phyloP scores from a whole-genome alignment of 78 protist species.

The Dictyostelium citrinum region DNA sequence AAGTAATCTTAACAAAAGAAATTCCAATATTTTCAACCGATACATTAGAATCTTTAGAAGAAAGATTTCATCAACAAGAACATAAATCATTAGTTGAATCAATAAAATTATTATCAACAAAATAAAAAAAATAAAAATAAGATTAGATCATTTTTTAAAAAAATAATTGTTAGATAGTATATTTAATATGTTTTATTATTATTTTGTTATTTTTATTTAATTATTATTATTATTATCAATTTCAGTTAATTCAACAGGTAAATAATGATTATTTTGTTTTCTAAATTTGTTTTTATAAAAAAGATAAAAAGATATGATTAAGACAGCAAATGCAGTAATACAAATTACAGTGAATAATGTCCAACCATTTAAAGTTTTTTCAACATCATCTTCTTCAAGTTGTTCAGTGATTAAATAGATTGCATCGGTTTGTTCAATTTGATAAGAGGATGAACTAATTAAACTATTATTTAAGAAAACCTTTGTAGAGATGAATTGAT shows the following conservation, averaged over 20 bases:
- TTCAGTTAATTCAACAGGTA: neutral
- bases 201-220: neutral
- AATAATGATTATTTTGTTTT: neutral
- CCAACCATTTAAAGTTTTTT: neutral
- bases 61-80: conserved; percentile 81
- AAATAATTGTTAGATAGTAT: too few species aligned
- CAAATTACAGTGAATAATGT: neutral
- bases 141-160: too few species aligned
- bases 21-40: conserved; percentile 76
- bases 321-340: neutral
- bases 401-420: neutral
- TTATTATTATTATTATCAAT: neutral
- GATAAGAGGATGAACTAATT: neutral
- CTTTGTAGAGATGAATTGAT: neutral
- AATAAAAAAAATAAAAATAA: neutral
- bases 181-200: neutral
- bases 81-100: conserved; percentile 78
- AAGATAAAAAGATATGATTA: neutral
- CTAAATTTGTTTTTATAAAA: neutral
- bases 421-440: neutral
- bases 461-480: neutral
- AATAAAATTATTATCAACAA: conserved; percentile 36
- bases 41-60: conserved; percentile 72
- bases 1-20: conserved; percentile 35
- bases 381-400: neutral